Evolutionary conservation across 495 filamentous ascomycete genomes (phyloP), one percentile per base, ranked within the genome.

Genomic region (Talaromyces thailandensis): DNA sequence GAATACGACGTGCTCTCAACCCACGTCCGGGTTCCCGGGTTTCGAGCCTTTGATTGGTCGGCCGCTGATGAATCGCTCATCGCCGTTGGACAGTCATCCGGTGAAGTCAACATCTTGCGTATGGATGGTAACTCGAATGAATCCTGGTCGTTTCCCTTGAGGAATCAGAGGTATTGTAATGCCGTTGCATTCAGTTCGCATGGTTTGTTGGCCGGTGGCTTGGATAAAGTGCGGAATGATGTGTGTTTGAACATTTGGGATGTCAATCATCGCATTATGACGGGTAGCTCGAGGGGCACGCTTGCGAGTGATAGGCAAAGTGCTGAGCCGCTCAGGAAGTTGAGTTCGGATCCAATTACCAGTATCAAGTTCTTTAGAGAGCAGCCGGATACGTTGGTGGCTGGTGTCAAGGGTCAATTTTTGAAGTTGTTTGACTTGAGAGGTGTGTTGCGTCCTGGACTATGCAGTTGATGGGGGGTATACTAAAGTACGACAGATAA

Each of bases 21-120:
- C 40, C 85, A 91, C 65, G 83, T 85, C 64, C 90, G 92, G 67
- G 83, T 97, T 18, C 92, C 92, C n/a, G 79, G 84, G 7, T 87
- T 96, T 68, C 91, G 87, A 57, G 91, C 93, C 28, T 97, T 96
- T 74, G 94, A 98, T 76, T 98, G 95, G 94, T 96, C 95, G 0
- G 87, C 90, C 9, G 79, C 81, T 18, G 80, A 90, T 64, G 84
- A 85, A 72, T 86, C 86, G 56, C 78, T 98, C 48, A 84, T 97
- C 48, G 92, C 89, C 28, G 85, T 98, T 16, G 94, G 94, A 28
- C 89, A 91, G 65, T 82, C 85, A 11, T 90, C 88, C 56, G 95
- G 94, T 31, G 86, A 94, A 65, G 89, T 92, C 62, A 88, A 88
- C 55, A 81, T 98, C 25, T 72, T 97, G 63, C 84, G 88, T 56